A percentile compares a stretch with the other conserved stretches of the same genome.
Conservation (phyloP, 306 rosid genomes). For the Rosa persica region DNA sequence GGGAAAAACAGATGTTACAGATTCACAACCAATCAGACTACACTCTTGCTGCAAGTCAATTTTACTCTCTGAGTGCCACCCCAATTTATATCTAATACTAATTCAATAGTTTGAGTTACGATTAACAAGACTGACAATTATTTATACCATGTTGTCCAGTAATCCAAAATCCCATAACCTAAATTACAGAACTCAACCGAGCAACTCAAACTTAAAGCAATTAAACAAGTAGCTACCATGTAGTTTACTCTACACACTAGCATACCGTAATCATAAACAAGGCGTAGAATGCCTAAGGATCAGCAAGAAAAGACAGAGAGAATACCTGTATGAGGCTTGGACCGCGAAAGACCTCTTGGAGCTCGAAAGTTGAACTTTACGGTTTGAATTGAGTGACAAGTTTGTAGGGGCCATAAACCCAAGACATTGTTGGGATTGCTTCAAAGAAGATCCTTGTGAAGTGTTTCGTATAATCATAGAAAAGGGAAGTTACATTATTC, state of each 20-base stretch:
- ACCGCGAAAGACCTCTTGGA: conserved; percentile 53
- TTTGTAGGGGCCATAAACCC: conserved; percentile 40
- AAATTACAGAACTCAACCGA: neutral
- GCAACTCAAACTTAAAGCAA: neutral
- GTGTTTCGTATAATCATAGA: conserved; percentile 4
- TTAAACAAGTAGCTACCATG: neutral
- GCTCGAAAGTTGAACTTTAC: conserved; percentile 36
- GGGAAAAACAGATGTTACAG: neutral
- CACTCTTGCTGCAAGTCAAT: neutral
- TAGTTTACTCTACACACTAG: neutral
- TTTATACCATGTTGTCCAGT: neutral
- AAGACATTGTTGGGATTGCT: conserved; percentile 33
- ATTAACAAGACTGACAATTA: neutral
- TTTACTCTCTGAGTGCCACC: neutral
- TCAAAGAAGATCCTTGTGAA: conserved; percentile 46
- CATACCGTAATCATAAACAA: neutral
- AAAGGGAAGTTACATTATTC: neutral
- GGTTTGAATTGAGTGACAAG: conserved; percentile 39
- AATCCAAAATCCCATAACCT: neutral
- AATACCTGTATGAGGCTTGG: conserved; percentile 79
- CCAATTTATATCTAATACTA: neutral
- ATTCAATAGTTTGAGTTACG: neutral
- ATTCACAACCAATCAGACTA: neutral
- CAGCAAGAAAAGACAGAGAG: conserved; percentile 13
- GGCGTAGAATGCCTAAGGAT: neutral